Conservation (phyloP, 495 filamentous ascomycete genomes). For the Neurospora sublineolata region DNA sequence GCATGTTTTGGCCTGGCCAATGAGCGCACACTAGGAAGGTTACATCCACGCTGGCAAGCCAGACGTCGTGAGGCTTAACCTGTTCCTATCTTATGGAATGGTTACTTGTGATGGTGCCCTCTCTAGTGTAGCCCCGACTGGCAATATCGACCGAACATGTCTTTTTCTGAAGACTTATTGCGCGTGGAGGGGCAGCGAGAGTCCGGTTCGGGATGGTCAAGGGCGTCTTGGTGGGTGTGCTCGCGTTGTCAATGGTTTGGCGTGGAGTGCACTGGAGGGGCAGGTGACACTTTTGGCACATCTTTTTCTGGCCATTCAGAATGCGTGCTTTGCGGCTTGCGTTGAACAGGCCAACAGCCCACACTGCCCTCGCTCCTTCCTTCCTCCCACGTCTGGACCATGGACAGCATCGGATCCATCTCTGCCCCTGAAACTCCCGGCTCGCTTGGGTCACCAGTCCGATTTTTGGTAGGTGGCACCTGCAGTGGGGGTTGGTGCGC, state of each 20-base stretch:
- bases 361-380: neutral
- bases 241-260: neutral
- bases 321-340: neutral
- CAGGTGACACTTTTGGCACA: constrained; percentile 18
- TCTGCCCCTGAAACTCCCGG: neutral
- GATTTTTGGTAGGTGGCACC: neutral
- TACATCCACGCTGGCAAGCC: neutral
- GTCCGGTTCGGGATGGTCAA: neutral
- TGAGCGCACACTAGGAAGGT: neutral
- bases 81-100: neutral
- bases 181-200: constrained; percentile 17
- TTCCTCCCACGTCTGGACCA: neutral
- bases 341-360: neutral
- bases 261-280: constrained; percentile 12
- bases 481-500: neutral
- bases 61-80: neutral
- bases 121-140: constrained; percentile 8
- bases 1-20: neutral
- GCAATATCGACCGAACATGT: constrained; percentile 11
- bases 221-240: neutral
- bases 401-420: neutral
- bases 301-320: constrained; percentile 10
- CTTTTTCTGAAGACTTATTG: neutral
- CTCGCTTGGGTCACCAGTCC: neutral
- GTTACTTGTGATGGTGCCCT: neutral